Evolutionary conservation across 352 stramenopile genomes (phyloP), one percentile per base, ranked within the genome.

Genomic region (Globisporangium cystogenes): DNA sequence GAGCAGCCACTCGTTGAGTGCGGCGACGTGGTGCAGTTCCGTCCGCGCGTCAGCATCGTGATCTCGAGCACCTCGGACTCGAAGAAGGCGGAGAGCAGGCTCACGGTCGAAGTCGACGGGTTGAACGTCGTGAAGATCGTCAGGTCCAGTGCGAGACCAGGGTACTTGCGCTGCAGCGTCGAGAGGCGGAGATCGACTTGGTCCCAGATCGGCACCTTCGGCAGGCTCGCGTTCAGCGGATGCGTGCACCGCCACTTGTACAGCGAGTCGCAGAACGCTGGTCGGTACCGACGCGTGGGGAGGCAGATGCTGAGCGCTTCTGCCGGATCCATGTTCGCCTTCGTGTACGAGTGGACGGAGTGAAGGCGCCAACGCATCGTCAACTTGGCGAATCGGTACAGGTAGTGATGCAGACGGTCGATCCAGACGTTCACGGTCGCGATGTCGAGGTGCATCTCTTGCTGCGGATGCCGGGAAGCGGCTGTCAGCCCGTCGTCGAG

Each of bases 381-480:
- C n/a, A 45, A 23, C 10, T 45, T 40, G 5, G 51, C 40, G 23
- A 48, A 59, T 29, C 27, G 21, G 31, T 53, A 48, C 11, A 57
- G 11, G 57, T 57, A 48, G 37, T 79, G 67, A 24, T 76, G 67
- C 21, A 79, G 26, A 1, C 70, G 60, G 37, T 79, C 70, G 15
- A 65, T 36, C 70, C 70, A 79, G n/a, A 50, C 27, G 48, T 51
- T 64, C 15, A 47, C 24, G 0, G 61, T 66, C 4, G 42, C 44
- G 36, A 67, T 74, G 0, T 45, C 36, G 14, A 70, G 42, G 36
- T 37, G 26, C 16, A 44, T 20, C 40, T 50, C 43, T 5, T 26
- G 29, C 45, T 53, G 53, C 15, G 45, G 36, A 7, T 20, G 16
- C 21, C 36, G 16, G 4, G 8, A 5, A 7, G 36, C 36, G 8